Base-by-base conservation (phyloP, 169 alveolate species). In the Plasmodium billcollinsi region DNA sequence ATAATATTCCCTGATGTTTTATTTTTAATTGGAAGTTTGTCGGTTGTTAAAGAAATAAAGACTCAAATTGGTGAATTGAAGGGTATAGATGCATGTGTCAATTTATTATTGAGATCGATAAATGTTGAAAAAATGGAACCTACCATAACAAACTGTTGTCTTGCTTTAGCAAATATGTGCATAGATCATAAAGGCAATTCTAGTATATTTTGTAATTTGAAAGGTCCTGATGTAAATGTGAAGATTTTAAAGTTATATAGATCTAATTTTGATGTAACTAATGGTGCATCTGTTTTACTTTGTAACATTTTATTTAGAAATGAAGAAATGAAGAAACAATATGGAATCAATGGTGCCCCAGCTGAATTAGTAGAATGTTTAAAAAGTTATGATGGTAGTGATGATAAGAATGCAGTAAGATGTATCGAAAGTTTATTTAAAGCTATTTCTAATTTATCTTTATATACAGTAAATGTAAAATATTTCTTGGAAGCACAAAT, bases 101-200 rank as follows among this genome's bases (percentile, higher is more conserved):
- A 45, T 88, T 92, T 49, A 90, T 94, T 73, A 88, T 90, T 8
- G 62, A 94, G 74, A 83, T 95, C 75, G 56, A 83, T 88, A 78
- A 74, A 52, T 93, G 95, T 62, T 85, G 93, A 95, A 66, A 63
- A 63, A 52, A 93, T 88, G 94, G 93, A 90, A 76, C 95, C 93
- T 50, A 93, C 93, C 12, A 95, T 96, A 12, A 96, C 98, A 20
- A 96, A 96, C 89, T 92, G 96, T 26, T 96, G 98, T 75, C 92
- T 96, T 24, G 98, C 98, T 7, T 92, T 96, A 73, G 98, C 98
- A 7, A 96, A 96, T 88, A 93, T 96, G 66, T 95, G 97, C 71
- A 96, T 96, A 20, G 98, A 95, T 66, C 95, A 95, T 78, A 93
- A 95, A 70, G 94, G 88, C 43, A 96, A 96, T 66, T 91, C 95